Base-by-base conservation (phyloP, 306 rosid species). In the Lathyrus tuberosus region DNA sequence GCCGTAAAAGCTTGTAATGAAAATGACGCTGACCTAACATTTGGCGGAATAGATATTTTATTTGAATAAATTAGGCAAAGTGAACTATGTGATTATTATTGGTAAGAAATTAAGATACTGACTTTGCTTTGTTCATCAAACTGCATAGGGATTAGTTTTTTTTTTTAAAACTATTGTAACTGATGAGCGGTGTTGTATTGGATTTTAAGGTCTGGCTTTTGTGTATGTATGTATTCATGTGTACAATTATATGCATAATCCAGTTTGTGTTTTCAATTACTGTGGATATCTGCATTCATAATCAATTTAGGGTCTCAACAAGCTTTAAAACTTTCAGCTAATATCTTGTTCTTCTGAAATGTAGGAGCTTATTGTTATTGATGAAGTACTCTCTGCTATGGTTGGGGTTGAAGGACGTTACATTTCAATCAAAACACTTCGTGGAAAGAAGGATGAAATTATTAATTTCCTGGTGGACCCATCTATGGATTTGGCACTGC, bases 401-500 rank as follows among this genome's bases (percentile, higher is more conserved):
- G 95, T 90, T 65, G 98, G 92, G 30, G 70, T 94, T 56, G 95
- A 90, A 83, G 98, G 98, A 16, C 90, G 96, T 20, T 88, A 87
- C 76, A 86, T 90, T 83, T 85, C 86, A 30, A 88, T 93, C 43
- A 90, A 85, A 77, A 78, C 83, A 49, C 80, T 76, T 59, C 88
- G 41, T 1, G 95, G 90, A 71, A 90, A 80, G 79, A 90, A 81
- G 58, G 87, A 80, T 72, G 81, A 73, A 10, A 72, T 85, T 78
- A 42, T 67, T 40, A 62, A 62, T 20, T 90, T 90, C 75, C 85
- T 74, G 71, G 85, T 87, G 61, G 97, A 94, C 69, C 85, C 90
- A 16, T 90, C 98, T 24, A 94, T 87, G 98, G 98, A 94, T 87
- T 90, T 88, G 81, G 86, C 98, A 56, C 89, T 94, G 42, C 98